Evolutionary conservation across 2,329 filamentous ascomycete species (phyloP).

Genomic region (Aspergillus calidoustus): DNA sequence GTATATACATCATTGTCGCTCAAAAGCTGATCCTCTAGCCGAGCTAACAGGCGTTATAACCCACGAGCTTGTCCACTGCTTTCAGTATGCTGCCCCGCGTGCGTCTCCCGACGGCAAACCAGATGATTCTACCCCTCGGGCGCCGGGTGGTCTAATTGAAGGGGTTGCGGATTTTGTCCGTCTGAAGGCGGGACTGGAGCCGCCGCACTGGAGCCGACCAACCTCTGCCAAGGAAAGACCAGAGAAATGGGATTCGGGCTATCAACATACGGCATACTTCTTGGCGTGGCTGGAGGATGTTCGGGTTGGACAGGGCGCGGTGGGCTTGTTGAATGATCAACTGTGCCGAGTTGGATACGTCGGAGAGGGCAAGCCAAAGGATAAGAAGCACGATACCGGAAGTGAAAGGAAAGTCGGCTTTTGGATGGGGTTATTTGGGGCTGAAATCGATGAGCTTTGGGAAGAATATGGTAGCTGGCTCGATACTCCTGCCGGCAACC

Average conservation of each 20-base stretch:
- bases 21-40: slow-evolving; percentile 35
- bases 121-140: slow-evolving; percentile 25
- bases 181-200: slow-evolving; percentile 70
- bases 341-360: slow-evolving; percentile 43
- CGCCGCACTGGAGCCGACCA: slow-evolving; percentile 78
- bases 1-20: slow-evolving; percentile 62
- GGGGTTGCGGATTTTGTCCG: slow-evolving; percentile 94
- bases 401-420: slow-evolving; percentile 27
- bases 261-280: slow-evolving; percentile 91
- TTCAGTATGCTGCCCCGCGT: slow-evolving; percentile 73
- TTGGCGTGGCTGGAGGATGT: slow-evolving; percentile 78
- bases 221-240: slow-evolving; percentile 50
- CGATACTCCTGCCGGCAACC: slow-evolving; percentile 36
- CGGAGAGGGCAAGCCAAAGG: slow-evolving; percentile 28
- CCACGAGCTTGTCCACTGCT: slow-evolving; percentile 95
- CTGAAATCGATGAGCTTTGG: slow-evolving; percentile 72
- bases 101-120: slow-evolving; percentile 44
- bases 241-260: slow-evolving; percentile 82
- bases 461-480: slow-evolving; percentile 66
- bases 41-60: slow-evolving; percentile 84
- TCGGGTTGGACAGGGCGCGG: slow-evolving; percentile 71
- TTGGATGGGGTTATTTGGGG: slow-evolving; percentile 62
- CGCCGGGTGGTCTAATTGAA: slow-evolving; percentile 79
- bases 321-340: slow-evolving; percentile 56
- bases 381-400: background rate